Evolutionary conservation across 805 yeast species (phyloP), one percentile per base, ranked within the genome.

Genomic region (Saccharomycopsis sp.): DNA sequence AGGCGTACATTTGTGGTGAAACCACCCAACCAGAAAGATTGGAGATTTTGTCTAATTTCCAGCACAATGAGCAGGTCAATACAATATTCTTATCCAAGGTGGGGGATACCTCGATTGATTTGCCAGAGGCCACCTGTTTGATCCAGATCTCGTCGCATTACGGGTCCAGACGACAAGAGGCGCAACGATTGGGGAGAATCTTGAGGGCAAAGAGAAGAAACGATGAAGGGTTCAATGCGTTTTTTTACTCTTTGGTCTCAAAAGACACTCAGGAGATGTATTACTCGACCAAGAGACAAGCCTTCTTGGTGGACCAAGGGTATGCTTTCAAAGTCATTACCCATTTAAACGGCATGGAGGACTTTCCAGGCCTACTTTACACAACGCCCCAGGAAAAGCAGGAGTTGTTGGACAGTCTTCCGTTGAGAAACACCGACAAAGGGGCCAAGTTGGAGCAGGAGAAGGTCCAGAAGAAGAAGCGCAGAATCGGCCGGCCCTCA

Each of bases 221-320:
- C 54, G 99, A 92, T 61, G 97, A 92, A 61, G 99, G 99, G 40
- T 92, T 92, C 64, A 92, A 92, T 61, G 99, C 99, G 0, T 92
- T 92, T 53, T 92, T 92, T 61, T 92, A 92, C 60, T 85, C 96
- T 2, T 65, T 92, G 34, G 99, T 92, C 6, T 87, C 96, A 2
- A 92, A 92, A 59, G 99, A 92, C 58, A 92, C 99, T 0, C 96
- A 89, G 62, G 99, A 92, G 58, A 92, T 92, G 99, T 92, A 85
- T 61, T 92, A 92, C 58, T 88, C 96, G 0, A 92, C 98, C 1
- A 92, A 92, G 61, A 73, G 99, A 59, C 98, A 92, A 63, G 98
- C 98, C 2, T 92, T 92, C 53, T 69, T 92, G 63, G 98, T 92
- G 30, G 99, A 92, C 61, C 99, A 92, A 66, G 99, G 99, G 48